Conservation (phyloP, 2,329 filamentous ascomycete species). For the Chaetomiaceae sp. region DNA sequence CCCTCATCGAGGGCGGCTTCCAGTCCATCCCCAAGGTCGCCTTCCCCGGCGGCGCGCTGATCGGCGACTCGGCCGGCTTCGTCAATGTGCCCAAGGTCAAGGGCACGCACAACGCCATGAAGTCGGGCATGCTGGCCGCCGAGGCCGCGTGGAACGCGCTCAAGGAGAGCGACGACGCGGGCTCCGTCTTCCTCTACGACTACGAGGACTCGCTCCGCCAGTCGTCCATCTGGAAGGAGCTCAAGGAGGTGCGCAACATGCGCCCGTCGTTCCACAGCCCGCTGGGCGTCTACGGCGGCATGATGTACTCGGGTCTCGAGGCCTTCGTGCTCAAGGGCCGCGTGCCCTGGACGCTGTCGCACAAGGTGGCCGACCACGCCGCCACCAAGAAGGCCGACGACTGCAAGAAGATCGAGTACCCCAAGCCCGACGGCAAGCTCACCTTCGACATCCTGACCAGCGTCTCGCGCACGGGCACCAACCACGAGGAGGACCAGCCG, state of each 20-base stretch:
- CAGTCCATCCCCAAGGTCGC: conserved; percentile 96
- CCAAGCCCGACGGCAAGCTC: conserved; percentile 92
- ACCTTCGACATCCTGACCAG: conserved; percentile 95
- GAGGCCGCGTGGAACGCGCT: conserved; percentile 84
- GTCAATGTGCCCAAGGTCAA: conserved; percentile 98
- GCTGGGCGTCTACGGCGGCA: conserved; percentile 81
- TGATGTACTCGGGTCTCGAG: conserved; percentile 90
- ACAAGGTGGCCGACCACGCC: conserved; percentile 71
- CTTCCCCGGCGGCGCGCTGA: conserved; percentile 91
- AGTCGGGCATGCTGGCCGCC: conserved; percentile 92
- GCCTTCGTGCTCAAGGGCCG: conserved; percentile 81
- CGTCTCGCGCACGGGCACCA: conserved; percentile 91
- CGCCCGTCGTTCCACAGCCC: conserved; percentile 88
- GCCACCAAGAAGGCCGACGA: conserved; percentile 75
- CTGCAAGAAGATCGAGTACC: conserved; percentile 87
- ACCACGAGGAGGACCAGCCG: conserved; percentile 97
- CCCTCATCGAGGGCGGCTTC: conserved; percentile 90
- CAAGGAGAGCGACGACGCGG: conserved; percentile 45
- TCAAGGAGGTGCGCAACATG: conserved; percentile 96
- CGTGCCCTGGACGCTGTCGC: conserved; percentile 86
- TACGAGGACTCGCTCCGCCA: conserved; percentile 87
- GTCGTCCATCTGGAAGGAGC: conserved; percentile 87
- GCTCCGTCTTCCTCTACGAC: conserved; percentile 84
- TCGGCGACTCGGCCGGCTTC: conserved; percentile 94
- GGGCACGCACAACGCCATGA: conserved; percentile 96